phyloP scores from a whole-genome alignment of 805 yeast species.

The Teunomyces atbi region DNA sequence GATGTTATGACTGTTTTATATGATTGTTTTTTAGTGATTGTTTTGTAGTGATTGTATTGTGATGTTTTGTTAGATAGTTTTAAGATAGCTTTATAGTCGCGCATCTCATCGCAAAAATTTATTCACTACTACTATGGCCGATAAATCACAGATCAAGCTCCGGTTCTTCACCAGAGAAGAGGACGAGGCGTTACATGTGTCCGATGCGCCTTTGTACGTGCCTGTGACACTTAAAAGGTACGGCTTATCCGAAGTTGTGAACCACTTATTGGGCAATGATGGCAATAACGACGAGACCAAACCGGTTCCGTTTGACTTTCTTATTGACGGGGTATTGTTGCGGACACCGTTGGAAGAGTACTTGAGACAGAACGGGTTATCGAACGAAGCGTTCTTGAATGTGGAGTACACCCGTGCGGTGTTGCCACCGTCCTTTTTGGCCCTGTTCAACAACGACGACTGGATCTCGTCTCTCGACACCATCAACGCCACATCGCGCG shows the following conservation, averaged over 20 bases:
- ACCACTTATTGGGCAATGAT: slow-evolving; percentile 65
- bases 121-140: slow-evolving; percentile 16
- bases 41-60: too few relatives aligned
- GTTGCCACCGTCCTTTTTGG: slow-evolving; percentile 89
- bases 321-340: slow-evolving; percentile 79
- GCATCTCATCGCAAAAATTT: slow-evolving; percentile 5
- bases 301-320: slow-evolving; percentile 89
- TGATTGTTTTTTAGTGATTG: too few relatives aligned
- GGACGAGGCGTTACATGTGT: slow-evolving; percentile 65
- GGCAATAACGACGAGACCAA: slow-evolving; percentile 40
- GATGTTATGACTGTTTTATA: too few relatives aligned
- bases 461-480: slow-evolving; percentile 84
- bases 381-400: slow-evolving; percentile 74
- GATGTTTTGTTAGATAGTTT: too few relatives aligned
- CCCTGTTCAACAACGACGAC: slow-evolving; percentile 88
- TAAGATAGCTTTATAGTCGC: too few relatives aligned
- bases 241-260: slow-evolving; percentile 93
- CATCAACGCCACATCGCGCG: slow-evolving; percentile 32
- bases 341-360: slow-evolving; percentile 80
- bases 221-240: slow-evolving; percentile 84
- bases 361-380: slow-evolving; percentile 69
- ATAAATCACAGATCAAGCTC: slow-evolving; percentile 71
- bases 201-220: slow-evolving; percentile 79
- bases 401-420: slow-evolving; percentile 91
- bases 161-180: slow-evolving; percentile 84